Percentiles rank a stretch among this genome's conserved stretches.
These are phyloP conservation scores for Platanus orientalis DNA, from an alignment of 164 flowering plant species.

Conservation along the genomic window DNA sequence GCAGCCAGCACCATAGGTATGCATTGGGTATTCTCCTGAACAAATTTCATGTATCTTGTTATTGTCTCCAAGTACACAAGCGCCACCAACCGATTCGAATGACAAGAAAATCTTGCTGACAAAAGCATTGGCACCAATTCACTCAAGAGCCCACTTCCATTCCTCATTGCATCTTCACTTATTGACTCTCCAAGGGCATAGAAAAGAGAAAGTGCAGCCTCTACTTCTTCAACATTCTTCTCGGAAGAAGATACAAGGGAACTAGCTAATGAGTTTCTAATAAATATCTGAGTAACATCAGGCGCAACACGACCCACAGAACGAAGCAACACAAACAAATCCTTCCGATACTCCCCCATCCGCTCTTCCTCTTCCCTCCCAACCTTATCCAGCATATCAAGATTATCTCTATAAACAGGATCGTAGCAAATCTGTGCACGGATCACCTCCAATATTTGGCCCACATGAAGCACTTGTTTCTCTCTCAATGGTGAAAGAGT, in stretches of 20 bases:
- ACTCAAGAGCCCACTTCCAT: constrained; percentile 63
- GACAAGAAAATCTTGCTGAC: constrained; percentile 72
- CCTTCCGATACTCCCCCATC: constrained; percentile 82
- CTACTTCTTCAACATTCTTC: constrained; percentile 83
- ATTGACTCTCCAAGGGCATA: constrained; percentile 84
- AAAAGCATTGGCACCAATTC: constrained; percentile 80
- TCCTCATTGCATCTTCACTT: constrained; percentile 69
- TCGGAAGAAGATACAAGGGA: constrained; percentile 58
- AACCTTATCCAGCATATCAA: constrained; percentile 69
- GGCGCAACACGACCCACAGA: constrained; percentile 90
- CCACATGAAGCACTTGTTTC: constrained; percentile 61
- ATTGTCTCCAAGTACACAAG: constrained; percentile 84
- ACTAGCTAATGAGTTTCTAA: constrained; percentile 60
- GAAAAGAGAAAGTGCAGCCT: constrained; percentile 86
- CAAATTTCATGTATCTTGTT: constrained; percentile 72
- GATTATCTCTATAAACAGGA: constrained; percentile 64
- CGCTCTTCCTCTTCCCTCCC: constrained; percentile 93
- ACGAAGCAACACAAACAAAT: constrained; percentile 78
- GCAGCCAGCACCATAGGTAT: constrained; percentile 71
- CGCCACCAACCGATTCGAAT: constrained; percentile 88
- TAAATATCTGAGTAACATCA: constrained; percentile 74
- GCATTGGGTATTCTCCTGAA: constrained; percentile 70
- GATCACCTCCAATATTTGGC: constrained; percentile 86
- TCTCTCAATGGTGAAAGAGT: constrained; percentile 62
- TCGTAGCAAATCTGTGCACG: constrained; percentile 67